Evolutionary conservation across 1,284 basidiomycete species (phyloP).

Genomic region (Peniophora sp.): DNA sequence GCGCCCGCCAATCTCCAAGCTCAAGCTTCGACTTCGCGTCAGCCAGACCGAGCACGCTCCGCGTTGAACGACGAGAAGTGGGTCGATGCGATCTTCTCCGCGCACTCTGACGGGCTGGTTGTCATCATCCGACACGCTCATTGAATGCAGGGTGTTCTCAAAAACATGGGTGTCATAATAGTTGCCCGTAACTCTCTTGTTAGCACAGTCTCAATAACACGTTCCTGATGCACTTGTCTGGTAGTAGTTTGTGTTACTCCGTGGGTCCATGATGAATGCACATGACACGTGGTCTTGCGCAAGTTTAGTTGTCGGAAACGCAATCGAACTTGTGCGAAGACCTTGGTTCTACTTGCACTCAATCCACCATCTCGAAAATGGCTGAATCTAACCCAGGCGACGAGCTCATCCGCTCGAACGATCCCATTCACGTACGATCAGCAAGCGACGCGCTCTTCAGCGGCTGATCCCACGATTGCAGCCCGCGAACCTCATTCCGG

Average conservation of each 20-base stretch:
- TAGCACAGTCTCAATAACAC: too few species aligned
- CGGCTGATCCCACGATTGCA: slow-evolving; percentile 11
- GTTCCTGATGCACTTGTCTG: too few species aligned
- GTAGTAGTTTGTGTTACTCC: too few species aligned
- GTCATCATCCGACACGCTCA: slow-evolving; percentile 50
- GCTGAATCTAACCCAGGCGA: not conserved
- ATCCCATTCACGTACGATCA: not conserved
- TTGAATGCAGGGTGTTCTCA: too few species aligned
- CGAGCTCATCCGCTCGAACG: not conserved
- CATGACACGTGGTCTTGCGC: too few species aligned
- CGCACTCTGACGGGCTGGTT: slow-evolving; percentile 72
- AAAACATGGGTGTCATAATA: not conserved
- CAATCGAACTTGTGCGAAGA: too few species aligned
- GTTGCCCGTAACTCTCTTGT: too few species aligned
- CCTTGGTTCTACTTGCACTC: too few species aligned
- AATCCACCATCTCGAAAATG: too few species aligned
- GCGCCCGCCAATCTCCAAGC: slow-evolving; percentile 4
- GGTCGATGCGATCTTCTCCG: slow-evolving; percentile 75
- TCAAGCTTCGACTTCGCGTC: not conserved
- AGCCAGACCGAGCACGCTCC: not conserved
- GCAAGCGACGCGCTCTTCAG: not conserved
- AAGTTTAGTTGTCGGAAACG: too few species aligned
- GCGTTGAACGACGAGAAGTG: slow-evolving; percentile 26
- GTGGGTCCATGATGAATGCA: too few species aligned
- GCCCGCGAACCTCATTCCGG: slow-evolving; percentile 49